Percentiles rank a stretch among this genome's conserved stretches.
Conservation (phyloP, 352 stramenopile species). For the Pythium coloratum region DNA sequence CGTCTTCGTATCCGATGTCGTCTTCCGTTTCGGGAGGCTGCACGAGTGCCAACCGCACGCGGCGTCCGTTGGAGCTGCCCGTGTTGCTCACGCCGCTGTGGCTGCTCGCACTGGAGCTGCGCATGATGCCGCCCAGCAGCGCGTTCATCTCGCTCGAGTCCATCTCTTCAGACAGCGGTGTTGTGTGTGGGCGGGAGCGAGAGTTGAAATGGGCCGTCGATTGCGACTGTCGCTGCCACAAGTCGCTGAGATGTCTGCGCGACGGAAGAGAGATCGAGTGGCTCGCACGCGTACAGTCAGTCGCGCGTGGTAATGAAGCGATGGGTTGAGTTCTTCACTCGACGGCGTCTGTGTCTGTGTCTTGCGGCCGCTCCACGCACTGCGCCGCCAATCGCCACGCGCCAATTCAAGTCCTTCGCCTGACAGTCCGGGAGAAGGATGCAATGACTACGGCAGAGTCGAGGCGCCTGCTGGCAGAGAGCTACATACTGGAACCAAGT, state of each 20-base stretch:
- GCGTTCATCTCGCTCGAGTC: constrained; percentile 48
- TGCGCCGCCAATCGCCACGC: background rate
- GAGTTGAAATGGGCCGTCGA: background rate
- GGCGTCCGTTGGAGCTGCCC: constrained; percentile 7
- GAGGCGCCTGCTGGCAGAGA: background rate
- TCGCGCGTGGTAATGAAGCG: background rate
- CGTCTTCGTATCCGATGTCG: background rate
- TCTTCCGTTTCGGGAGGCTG: constrained; percentile 1
- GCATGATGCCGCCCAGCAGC: constrained; percentile 32
- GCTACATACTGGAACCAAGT: background rate
- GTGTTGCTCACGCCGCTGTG: constrained; percentile 10
- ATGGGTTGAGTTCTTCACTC: background rate
- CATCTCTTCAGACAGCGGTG: constrained; percentile 21
- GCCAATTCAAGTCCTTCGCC: background rate
- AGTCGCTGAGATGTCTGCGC: constrained; percentile 4
- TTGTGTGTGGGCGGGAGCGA: background rate
- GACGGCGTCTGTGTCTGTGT: constrained; percentile 2
- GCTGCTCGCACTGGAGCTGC: constrained; percentile 17
- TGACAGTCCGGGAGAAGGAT: background rate
- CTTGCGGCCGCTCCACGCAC: background rate
- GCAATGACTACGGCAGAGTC: constrained; percentile 2
- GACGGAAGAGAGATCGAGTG: background rate
- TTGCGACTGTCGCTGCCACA: background rate
- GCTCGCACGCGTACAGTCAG: background rate
- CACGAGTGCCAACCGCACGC: constrained; percentile 26